Base-by-base conservation (phyloP, 345 rosid genomes). In the Populus nigra region DNA sequence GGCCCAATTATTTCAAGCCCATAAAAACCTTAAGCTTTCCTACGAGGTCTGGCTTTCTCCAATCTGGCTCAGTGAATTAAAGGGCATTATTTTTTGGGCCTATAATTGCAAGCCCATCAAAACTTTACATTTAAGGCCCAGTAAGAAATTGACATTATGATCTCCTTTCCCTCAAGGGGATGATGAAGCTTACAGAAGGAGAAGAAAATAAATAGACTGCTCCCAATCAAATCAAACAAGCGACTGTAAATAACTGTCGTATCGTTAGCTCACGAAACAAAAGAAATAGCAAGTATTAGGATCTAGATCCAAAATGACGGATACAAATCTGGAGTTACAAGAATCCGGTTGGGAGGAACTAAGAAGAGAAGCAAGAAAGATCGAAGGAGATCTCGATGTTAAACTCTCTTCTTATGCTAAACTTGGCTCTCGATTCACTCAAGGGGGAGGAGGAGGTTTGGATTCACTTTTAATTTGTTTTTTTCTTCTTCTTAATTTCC, bases 341-440 rank as follows among this genome's bases (percentile, higher is more conserved):
- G 98, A 96, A 82, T 92, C 97, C 36, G 98, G 98, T 35, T 96
- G 99, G 97, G 99, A 92, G 83, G 99, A 96, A 76, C 88, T 94
- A 73, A 87, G 99, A 85, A 88, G 86, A 75, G 97, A 92, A 71
- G 98, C 98, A 68, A 90, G 98, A 70, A 96, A 91, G 88, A 84
- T 94, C 82, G 99, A 93, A 85, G 94, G 97, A 78, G 98, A 95
- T 92, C 94, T 95, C 79, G 99, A 95, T 66, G 96, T 96, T 67
- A 96, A 96, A 88, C 96, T 96, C 75, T 92, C 98, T 69, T 94
- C 98, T 33, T 96, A 96, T 71, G 99, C 98, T 62, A 96, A 96
- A 84, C 94, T 96, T 65, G 99, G 99, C 36, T 85, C 97, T 35
- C 88, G 98, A 77, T 94, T 92, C 85, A 87, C 90, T 23, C 99